phyloP scores from a whole-genome alignment of 1,284 basidiomycete genomes.

The Cutaneotrichosporon sp. region DNA sequence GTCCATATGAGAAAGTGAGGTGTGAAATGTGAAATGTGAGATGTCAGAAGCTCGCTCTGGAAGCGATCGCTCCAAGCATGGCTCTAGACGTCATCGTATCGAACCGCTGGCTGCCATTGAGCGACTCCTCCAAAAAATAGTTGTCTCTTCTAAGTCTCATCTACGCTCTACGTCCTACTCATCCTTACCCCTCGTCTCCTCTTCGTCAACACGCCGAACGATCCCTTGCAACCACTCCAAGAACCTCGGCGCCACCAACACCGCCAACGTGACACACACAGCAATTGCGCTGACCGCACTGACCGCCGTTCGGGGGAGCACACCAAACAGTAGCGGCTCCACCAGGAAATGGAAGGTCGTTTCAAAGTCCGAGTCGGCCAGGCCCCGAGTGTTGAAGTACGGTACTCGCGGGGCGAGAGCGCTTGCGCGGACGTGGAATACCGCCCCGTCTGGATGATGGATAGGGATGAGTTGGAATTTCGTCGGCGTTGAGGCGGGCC shows the following conservation, averaged over 20 bases:
- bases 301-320: slow-evolving; percentile 37
- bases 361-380: slow-evolving; percentile 15
- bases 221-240: not conserved
- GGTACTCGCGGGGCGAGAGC: slow-evolving; percentile 32
- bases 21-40: too few relatives aligned
- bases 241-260: not conserved
- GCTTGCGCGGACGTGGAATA: slow-evolving; percentile 25
- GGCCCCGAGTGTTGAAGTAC: slow-evolving; percentile 14
- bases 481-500: slow-evolving; percentile 37
- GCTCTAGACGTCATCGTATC: too few relatives aligned
- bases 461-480: not conserved
- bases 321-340: slow-evolving; percentile 40
- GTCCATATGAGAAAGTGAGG: too few relatives aligned
- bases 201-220: not conserved
- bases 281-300: slow-evolving; percentile 29
- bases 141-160: not conserved
- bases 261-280: slow-evolving; percentile 7
- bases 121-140: too few relatives aligned
- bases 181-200: not conserved
- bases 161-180: not conserved
- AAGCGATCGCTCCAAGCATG: too few relatives aligned
- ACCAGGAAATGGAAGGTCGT: slow-evolving; percentile 35
- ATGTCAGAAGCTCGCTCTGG: too few relatives aligned
- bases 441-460: not conserved
- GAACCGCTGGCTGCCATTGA: too few relatives aligned